Evolutionary conservation across 495 filamentous ascomycete species (phyloP).

Genomic region (Penicillium riverlandense): DNA sequence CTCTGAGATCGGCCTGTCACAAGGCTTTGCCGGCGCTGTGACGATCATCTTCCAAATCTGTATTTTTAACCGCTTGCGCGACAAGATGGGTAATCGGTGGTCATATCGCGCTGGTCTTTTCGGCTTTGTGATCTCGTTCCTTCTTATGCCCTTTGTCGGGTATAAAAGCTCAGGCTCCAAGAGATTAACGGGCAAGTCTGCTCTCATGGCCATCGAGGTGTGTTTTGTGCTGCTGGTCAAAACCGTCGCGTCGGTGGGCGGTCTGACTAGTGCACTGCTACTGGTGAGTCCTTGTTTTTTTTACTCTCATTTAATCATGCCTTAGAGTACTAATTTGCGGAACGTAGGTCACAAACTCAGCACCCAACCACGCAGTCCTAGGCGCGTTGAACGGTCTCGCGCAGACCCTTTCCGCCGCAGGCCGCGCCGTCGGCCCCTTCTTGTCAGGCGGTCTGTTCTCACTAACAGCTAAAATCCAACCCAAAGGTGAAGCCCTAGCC

Average conservation of each 20-base stretch:
- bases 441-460: conserved; percentile 80
- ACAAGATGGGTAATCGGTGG: conserved; percentile 75
- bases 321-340: conserved; percentile 6
- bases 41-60: conserved; percentile 87
- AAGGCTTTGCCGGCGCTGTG: conserved; percentile 75
- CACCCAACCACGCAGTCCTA: conserved; percentile 75
- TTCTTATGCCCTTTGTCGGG: conserved; percentile 84
- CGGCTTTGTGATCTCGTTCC: conserved; percentile 77
- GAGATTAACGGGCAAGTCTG: conserved; percentile 47
- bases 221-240: conserved; percentile 77
- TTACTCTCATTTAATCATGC: neutral
- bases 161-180: conserved; percentile 52
- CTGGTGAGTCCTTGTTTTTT: conserved; percentile 43
- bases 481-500: conserved; percentile 76
- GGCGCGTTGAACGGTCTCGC: conserved; percentile 91
- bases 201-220: conserved; percentile 62
- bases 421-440: conserved; percentile 83
- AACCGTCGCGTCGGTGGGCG: conserved; percentile 80
- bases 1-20: conserved; percentile 72
- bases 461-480: conserved; percentile 55
- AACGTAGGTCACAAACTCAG: conserved; percentile 81
- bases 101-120: conserved; percentile 74
- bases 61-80: conserved; percentile 70
- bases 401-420: conserved; percentile 87
- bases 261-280: conserved; percentile 80